These are phyloP conservation scores for Fusarium austroafricanum DNA, from an alignment of 2,329 filamentous ascomycete species.

Conservation along the genomic window DNA sequence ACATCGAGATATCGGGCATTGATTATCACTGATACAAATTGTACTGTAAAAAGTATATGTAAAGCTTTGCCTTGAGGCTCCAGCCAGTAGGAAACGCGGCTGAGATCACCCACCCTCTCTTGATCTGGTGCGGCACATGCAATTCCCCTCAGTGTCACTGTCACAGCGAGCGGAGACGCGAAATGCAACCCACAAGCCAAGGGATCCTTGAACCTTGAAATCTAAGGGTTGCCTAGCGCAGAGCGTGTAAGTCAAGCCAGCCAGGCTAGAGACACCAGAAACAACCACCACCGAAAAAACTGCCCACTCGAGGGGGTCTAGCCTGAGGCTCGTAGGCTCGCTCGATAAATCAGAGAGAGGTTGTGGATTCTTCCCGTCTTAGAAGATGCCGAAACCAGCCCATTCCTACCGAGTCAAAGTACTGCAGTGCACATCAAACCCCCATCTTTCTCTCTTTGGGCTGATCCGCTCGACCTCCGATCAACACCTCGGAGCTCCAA, in stretches of 20 bases:
- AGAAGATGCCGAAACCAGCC: conserved; percentile 11
- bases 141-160: conserved; percentile 20
- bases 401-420: neutral
- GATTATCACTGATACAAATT: conserved; percentile 3
- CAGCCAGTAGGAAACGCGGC: conserved; percentile 27
- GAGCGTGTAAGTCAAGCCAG: conserved; percentile 39
- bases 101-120: conserved; percentile 31
- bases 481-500: conserved; percentile 26
- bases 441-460: conserved; percentile 6
- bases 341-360: neutral
- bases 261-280: conserved; percentile 19
- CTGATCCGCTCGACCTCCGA: conserved; percentile 9
- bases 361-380: conserved; percentile 20
- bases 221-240: conserved; percentile 29
- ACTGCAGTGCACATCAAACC: neutral
- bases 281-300: conserved; percentile 9
- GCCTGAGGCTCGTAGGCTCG: neutral
- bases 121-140: conserved; percentile 18
- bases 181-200: conserved; percentile 24
- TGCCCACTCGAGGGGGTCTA: conserved; percentile 7
- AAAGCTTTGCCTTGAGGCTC: conserved; percentile 21
- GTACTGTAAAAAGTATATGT: conserved; percentile 45
- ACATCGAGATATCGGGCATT: neutral
- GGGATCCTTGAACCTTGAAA: conserved; percentile 30
- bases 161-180: conserved; percentile 14